Base-by-base conservation (phyloP, 305 asterid species). In the Stenogyne calaminthoides region DNA sequence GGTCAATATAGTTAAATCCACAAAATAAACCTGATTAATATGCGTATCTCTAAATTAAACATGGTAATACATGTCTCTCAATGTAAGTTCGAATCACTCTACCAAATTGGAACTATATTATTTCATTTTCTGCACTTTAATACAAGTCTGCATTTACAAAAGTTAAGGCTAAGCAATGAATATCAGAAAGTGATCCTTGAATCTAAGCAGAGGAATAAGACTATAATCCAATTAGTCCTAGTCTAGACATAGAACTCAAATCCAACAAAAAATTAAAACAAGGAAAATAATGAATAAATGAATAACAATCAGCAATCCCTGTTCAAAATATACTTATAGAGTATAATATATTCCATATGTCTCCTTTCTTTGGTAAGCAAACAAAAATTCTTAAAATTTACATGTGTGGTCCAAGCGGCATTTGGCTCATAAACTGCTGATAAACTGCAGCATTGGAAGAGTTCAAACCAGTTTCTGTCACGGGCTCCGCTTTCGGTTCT, bases 361-460 rank as follows among this genome's bases (percentile, higher is more conserved):
- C 75, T 63, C 69, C 63, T 69, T 75, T 67, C 67, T 75, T 60
- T 55, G 47, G 70, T 49, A 42, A 57, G 9, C 71, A 42, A 61
- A 64, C 67, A 69, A 79, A 80, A 78, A 65, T 9, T 40, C 46
- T 22, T 54, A 46, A 68, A 69, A 81, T 81, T 81, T 87, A 91
- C 90, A 88, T 87, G 58, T 85, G 84, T 47, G 87, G 93, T 81
- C 93, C 91, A 37, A 83, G 91, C 15, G 93, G 90, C 84, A 90
- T 71, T 78, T 92, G 80, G 80, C 77, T 82, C 93, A 90, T 84
- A 20, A 84, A 84, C 81, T 88, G 96, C 84, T 92, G 90, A 77
- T 83, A 90, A 71, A 78, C 80, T 4, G 91, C 67, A 55, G 85
- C 83, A 79, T 69, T 83, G 6, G 85, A 70, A 15, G 64, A n/a